Evolutionary conservation across 1,284 basidiomycete species (phyloP), one percentile per base, ranked within the genome.

Genomic region (Malassezia pachydermatis): DNA sequence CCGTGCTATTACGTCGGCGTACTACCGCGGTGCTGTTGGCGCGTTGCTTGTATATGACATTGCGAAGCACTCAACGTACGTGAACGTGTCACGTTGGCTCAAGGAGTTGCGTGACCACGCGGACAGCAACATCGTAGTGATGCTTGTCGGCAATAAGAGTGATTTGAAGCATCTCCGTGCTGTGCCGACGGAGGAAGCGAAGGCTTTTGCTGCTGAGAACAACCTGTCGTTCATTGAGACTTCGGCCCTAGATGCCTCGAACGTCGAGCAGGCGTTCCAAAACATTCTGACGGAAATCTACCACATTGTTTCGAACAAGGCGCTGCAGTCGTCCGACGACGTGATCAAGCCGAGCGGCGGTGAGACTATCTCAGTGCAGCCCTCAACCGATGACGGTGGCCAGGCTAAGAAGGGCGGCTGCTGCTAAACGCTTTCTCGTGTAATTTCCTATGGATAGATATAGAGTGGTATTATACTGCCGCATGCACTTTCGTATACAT

Each of bases 181-280:
- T 37, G 90, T 98, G 28, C 85, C 90, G 23, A 96, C 90, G 32
- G 92, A 96, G 25, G 68, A 71, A 56, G 68, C 67, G 14, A 71
- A 68, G 55, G 63, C 65, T 13, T 71, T 71, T 59, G 68, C 68
- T 34, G 80, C 80, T 51, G 81, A 83, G 73, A 92, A 95, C 73
- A 82, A 83, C 37, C 75, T 95, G 58, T 88, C 85, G 28, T 72
- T 72, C 79, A 95, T 98, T 65, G 92, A 98, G 78, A 98, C 92
- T 55, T 98, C 94, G 65, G 92, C 94, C 73, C 82, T 98, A 79
- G 92, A 98, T 80, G 88, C 90, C 62, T 89, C 87, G 45, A 96
- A 96, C 76, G 94, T 98, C 74, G 92, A 96, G 50, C 65, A 67
- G 58, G 70, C 92, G 45, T 98, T 98, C 83, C 89, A 96, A 75